Base-by-base conservation (phyloP, 805 yeast genomes). In the Komagataella mondaviorum region DNA sequence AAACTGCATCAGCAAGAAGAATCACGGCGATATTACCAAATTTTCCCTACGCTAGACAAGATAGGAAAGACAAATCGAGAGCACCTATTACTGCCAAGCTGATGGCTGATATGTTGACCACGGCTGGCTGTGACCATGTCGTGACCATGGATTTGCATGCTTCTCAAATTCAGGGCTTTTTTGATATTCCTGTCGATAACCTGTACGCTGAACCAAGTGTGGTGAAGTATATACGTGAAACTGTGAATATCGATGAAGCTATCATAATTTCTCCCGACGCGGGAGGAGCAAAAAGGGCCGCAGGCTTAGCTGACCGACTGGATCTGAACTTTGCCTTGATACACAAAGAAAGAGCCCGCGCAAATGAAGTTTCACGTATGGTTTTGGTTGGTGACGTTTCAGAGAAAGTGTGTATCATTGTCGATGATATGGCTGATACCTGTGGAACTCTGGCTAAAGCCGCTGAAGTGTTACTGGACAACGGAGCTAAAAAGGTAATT, bases 241-340 rank as follows among this genome's bases (percentile, higher is more conserved):
- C 76, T 51, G 70, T 80, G 49, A 75, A 76, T 57, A 74, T 69
- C 56, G 67, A 77, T 46, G 76, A 84, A 48, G 78, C 87, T n/a
- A 85, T 85, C 51, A 79, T 86, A 51, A 80, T 86, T 16, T 86
- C 93, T 1, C 95, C 95, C 5, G 95, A 86, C 69, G 95, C 93
- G 6, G 95, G 95, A 64, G 95, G 95, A 55, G 93, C 93, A 53
- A 86, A 86, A 63, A 76, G 95, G 69, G 93, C 87, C n/a, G 93
- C 93, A 7, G 82, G 85, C 7, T 70, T 86, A 56, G 93, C 93
- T 50, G 93, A 85, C 64, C 75, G 83, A 54, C 68, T 86, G 56
- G 93, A 86, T 65, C 70, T 84, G 63, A 84, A 84, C 62, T 86
- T 86, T 68, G 93, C 93, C 20, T 76, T 86, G 66, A 85, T 86